Evolutionary conservation across 345 rosid genomes (phyloP).

Genomic region (Streptanthus diversifolius): DNA sequence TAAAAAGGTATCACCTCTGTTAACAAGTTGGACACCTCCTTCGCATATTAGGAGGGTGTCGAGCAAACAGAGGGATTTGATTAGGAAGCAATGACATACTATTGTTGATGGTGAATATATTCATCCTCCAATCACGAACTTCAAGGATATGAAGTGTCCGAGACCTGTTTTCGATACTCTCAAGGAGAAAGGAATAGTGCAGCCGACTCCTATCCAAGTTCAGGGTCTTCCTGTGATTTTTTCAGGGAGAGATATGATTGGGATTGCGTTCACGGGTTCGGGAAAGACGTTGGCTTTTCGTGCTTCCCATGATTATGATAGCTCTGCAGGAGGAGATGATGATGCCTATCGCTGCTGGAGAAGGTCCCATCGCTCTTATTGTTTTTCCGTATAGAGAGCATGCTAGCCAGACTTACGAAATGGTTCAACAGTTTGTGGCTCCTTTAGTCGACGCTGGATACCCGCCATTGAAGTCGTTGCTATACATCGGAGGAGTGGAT

Average conservation of each 20-base stretch:
- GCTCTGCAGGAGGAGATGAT: constrained; percentile 85
- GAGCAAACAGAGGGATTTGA: constrained; percentile 51
- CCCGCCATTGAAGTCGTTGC: constrained; percentile 68
- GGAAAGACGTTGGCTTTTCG: constrained; percentile 89
- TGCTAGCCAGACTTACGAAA: constrained; percentile 86
- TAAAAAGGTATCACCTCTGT: constrained; percentile 76
- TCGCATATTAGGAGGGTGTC: constrained; percentile 61
- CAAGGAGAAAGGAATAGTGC: constrained; percentile 83
- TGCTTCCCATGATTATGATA: constrained; percentile 83
- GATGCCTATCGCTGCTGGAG: constrained; percentile 86
- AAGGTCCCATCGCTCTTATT: constrained; percentile 80
- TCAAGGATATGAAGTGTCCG: constrained; percentile 83
- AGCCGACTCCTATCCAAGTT: constrained; percentile 92
- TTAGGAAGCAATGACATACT: constrained; percentile 89
- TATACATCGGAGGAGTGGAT: constrained; percentile 89
- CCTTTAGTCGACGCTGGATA: constrained; percentile 61
- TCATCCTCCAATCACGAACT: constrained; percentile 77
- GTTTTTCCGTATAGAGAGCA: constrained; percentile 89
- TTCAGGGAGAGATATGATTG: constrained; percentile 86
- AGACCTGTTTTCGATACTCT: constrained; percentile 59
- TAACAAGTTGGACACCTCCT: constrained; percentile 91
- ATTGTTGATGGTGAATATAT: constrained; percentile 83
- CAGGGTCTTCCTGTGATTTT: constrained; percentile 91
- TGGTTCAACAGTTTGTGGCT: constrained; percentile 68
- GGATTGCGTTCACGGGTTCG: constrained; percentile 90